Evolutionary conservation across 1,139 yeast genomes (phyloP), one percentile per base, ranked within the genome.

Genomic region (Suhomyces chickasaworum): DNA sequence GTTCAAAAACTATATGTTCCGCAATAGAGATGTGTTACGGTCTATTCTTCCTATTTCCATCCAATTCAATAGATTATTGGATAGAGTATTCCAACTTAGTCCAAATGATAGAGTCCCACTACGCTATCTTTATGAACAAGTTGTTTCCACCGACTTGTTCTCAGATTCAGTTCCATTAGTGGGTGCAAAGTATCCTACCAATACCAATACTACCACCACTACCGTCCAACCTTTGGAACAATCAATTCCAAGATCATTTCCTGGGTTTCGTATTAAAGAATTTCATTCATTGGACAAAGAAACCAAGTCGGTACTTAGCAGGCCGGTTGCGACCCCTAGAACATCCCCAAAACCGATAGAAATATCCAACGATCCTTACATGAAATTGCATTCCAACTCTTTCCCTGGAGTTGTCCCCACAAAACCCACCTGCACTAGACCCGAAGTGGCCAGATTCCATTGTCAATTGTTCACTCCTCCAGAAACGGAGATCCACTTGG

Each of bases 81-180:
- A 73, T 25, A 64, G 66, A 33, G 80, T 89, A 31, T 77, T 89
- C 55, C 72, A 69, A 49, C 65, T 83, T 44, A 80, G 85, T 57
- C 95, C 96, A 12, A 73, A 72, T 57, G 78, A 78, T 38, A 77
- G 96, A 58, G 78, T 83, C 3, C 58, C 77, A 4, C 66, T 88
- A 43, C 60, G 69, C 20, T 70, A 74, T 27, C 73, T 89, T 50
- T 64, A 72, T 49, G 59, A 63, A 10, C 73, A 70, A 50, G 61
- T 79, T 13, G 55, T 71, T 4, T 57, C 56, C 23, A 71, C 82
- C 51, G 71, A 74, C 48, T 69, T 73, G 52, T 74, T 71, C 58
- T 55, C 61, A 39, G 72, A 71, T 50, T 42, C 52, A n/a, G 45
- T 20, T 18, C 20, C 36, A 15, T 15, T 22, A 30, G 23, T n/a